Evolutionary conservation across 306 rosid genomes (phyloP), one percentile per base, ranked within the genome.

Genomic region (Medicago lupulina): DNA sequence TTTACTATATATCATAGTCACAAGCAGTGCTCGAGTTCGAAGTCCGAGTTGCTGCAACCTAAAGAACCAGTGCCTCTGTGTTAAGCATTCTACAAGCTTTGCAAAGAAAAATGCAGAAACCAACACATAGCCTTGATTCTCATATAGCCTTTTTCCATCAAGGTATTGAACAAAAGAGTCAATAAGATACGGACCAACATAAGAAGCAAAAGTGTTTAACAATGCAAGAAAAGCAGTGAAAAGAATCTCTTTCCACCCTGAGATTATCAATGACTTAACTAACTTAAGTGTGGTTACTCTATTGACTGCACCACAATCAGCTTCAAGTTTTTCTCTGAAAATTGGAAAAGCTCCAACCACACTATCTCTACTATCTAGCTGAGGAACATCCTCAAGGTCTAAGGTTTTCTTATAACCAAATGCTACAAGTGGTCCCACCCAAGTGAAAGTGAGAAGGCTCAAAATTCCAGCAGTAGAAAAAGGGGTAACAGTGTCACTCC

Each of bases 301-400:
- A 7, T 67, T 84, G 9, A 82, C 66, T 46, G 75, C 14, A 39
- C 85, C 88, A 82, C 81, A 84, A 4, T 84, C 83, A 67, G 77
- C 83, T 55, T 87, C 86, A 43, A 87, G 64, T 5, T 73, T 79
- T 12, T 76, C 69, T 21, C 58, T 64, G 40, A 81, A 84, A 28
- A 9, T 4, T 19, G 85, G 76, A 55, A 82, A 87, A 74, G 80
- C 80, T 43, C 80, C 82, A 74, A 62, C 49, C 0, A 84, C 75
- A 72, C 88, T 84, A 28, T 84, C 90, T 51, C 61, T 2, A 23
- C 76, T 71, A 34, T 61, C 86, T 6, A 87, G 80, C 38, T 79
- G 88, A 1, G 88, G 90, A 15, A 87, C 82, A 82, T 87, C 88
- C 80, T 87, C 88, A 70, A 80, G 83, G 83, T 79, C 86, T 65